Conservation (phyloP, 352 stramenopile genomes). For the Globisporangium paddicum region DNA sequence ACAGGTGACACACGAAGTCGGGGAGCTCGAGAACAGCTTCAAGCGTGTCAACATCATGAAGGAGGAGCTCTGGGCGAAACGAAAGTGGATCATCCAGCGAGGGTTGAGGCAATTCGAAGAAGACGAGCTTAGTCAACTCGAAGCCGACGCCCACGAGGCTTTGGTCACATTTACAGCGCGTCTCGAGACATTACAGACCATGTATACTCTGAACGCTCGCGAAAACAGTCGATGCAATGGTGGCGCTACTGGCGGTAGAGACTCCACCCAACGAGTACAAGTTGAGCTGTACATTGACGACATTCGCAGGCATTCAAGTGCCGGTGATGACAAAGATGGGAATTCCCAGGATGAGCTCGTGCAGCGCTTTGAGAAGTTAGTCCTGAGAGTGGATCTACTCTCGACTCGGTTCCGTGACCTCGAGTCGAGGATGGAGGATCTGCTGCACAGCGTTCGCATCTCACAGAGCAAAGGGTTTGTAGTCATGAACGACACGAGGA, state of each 20-base stretch:
- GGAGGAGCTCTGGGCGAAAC: slow-evolving; percentile 30
- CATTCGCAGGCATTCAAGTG: not conserved
- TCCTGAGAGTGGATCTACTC: slow-evolving; percentile 21
- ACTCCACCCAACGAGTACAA: not conserved
- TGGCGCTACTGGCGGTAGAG: not conserved
- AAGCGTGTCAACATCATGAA: slow-evolving; percentile 43
- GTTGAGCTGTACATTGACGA: not conserved
- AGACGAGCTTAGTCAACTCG: slow-evolving; percentile 15
- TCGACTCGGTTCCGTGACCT: slow-evolving; percentile 18
- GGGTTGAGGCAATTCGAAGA: slow-evolving; percentile 25
- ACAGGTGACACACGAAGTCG: slow-evolving; percentile 20
- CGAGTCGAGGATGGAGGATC: slow-evolving; percentile 26
- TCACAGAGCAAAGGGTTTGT: slow-evolving; percentile 28
- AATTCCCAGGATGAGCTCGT: slow-evolving; percentile 4
- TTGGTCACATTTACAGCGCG: slow-evolving; percentile 6
- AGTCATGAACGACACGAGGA: slow-evolving; percentile 34
- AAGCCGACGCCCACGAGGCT: slow-evolving; percentile 5
- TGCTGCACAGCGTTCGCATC: slow-evolving; percentile 19
- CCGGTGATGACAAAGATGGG: not conserved
- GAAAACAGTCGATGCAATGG: slow-evolving; percentile 17
- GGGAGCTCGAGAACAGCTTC: slow-evolving; percentile 30
- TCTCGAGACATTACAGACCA: slow-evolving; percentile 5
- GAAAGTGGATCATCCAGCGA: slow-evolving; percentile 29
- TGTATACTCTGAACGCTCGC: slow-evolving; percentile 9
- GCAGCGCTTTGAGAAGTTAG: slow-evolving; percentile 18